These are phyloP conservation scores for Stereum hirsutum DNA, from an alignment of 1,284 basidiomycete species.

Conservation along the genomic window DNA sequence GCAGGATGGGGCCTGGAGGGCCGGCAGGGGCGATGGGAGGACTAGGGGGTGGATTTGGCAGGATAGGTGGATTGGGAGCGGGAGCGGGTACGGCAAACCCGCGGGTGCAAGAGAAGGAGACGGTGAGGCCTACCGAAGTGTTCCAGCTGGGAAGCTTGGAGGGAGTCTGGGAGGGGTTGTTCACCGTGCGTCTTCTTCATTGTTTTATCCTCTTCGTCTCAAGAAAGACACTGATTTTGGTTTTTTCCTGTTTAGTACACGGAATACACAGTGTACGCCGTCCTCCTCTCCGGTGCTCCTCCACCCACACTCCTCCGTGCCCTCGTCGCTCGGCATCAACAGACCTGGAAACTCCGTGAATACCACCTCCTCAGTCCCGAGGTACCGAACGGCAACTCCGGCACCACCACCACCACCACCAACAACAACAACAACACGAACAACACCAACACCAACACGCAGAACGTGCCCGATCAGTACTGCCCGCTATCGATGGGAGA, in stretches of 20 bases:
- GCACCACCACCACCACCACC: no score
- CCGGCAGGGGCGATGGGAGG: no score
- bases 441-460: slow-evolving; percentile 13
- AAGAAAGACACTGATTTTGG: no score
- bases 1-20: no score
- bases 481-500: slow-evolving; percentile 23
- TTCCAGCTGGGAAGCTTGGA: slow-evolving; percentile 59
- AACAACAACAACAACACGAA: no score
- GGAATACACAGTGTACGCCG: slow-evolving; percentile 60
- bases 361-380: slow-evolving; percentile 40
- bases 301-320: slow-evolving; percentile 47
- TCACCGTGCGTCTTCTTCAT: slow-evolving; percentile 49
- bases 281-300: slow-evolving; percentile 50
- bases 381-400: no score
- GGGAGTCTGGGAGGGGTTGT: slow-evolving; percentile 70
- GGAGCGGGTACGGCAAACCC: no score
- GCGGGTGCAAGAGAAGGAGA: no score
- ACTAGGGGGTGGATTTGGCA: no score
- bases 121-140: slow-evolving; percentile 31
- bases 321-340: slow-evolving; percentile 57
- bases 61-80: no score
- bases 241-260: slow-evolving; percentile 63
- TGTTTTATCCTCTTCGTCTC: no score
- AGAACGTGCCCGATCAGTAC: slow-evolving; percentile 2
- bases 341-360: slow-evolving; percentile 71